Base-by-base conservation (phyloP, 1,139 yeast genomes). In the Debaryomyces sp. region DNA sequence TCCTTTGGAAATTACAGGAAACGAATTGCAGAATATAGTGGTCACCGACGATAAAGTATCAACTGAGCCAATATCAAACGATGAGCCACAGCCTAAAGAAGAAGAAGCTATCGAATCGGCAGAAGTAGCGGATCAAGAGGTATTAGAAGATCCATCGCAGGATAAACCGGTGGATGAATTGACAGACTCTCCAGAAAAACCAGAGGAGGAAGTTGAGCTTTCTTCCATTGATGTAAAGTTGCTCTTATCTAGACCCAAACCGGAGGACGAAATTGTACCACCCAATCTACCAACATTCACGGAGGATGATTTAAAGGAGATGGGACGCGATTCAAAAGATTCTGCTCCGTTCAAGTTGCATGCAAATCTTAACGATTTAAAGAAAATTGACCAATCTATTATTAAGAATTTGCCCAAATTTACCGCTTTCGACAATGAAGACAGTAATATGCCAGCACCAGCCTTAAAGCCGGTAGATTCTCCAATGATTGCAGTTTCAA, bases 381-480 rank as follows among this genome's bases (percentile, higher is more conserved):
- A 81, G 51, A 70, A 75, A 39, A 66, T 79, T 6, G 89, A 84
- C 52, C 79, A 72, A 52, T 73, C 84, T 0, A 75, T 87, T 13
- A 58, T 85, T 7, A 77, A 80, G 23, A 77, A 79, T 45, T 57
- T 85, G 23, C 85, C 89, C 1, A 62, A 76, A 17, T 84, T 80
- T 62, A 63, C 75, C 1, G 84, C 89, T 0, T 80, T 80, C 58
- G 75, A 68, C 44, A 74, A 69, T 9, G 68, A 68, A 36, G 66
- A 64, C 42, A 46, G 48, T 1, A 41, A 50, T 1, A 39, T 53
- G 2, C 57, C 63, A 1, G 56, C 64, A 5, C 58, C 55, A 30
- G 58, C 66, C 15, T 44, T 66, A n/a, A 56, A 60, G 30, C 61
- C 77, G 50, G 53, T 47, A 55, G 67, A 65, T 13, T 55, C 63